These are phyloP conservation scores for Helianthus annuus DNA, from an alignment of 129 eudicot genomes.

Conservation along the genomic window DNA sequence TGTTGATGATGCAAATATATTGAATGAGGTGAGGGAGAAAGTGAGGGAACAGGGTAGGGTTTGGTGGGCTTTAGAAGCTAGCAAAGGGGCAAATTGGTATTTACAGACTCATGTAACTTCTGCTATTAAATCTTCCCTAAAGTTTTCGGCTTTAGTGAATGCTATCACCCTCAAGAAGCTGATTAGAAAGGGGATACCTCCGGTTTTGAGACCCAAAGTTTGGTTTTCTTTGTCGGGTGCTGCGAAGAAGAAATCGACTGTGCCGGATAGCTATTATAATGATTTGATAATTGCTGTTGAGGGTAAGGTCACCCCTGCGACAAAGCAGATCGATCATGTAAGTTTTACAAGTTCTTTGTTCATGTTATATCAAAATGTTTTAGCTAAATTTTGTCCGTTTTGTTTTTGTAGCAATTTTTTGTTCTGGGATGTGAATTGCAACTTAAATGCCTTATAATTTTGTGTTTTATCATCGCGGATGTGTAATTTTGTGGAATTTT, in stretches of 20 bases:
- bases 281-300: conserved; percentile 72
- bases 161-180: conserved; percentile 83
- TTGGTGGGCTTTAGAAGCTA: conserved; percentile 94
- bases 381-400: neutral
- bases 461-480: neutral
- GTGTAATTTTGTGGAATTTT: neutral
- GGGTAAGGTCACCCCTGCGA: conserved; percentile 85
- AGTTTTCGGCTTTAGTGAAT: conserved; percentile 70
- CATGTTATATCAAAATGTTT: conserved; percentile 13
- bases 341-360: conserved; percentile 30
- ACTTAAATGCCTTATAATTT: conserved; percentile 5
- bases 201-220: conserved; percentile 76
- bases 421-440: conserved; percentile 12
- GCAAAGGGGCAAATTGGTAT: conserved; percentile 93
- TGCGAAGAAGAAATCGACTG: conserved; percentile 97
- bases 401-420: neutral
- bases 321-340: conserved; percentile 95
- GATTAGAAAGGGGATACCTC: conserved; percentile 90
- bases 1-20: conserved; percentile 93
- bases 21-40: conserved; percentile 95
- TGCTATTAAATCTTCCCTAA: conserved; percentile 71
- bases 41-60: conserved; percentile 89
- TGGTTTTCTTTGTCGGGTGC: conserved; percentile 96
- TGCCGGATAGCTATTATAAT: conserved; percentile 82
- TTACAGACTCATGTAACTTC: conserved; percentile 54